phyloP scores from a whole-genome alignment of 1,284 basidiomycete species.

The Ceratobasidium sp. region DNA sequence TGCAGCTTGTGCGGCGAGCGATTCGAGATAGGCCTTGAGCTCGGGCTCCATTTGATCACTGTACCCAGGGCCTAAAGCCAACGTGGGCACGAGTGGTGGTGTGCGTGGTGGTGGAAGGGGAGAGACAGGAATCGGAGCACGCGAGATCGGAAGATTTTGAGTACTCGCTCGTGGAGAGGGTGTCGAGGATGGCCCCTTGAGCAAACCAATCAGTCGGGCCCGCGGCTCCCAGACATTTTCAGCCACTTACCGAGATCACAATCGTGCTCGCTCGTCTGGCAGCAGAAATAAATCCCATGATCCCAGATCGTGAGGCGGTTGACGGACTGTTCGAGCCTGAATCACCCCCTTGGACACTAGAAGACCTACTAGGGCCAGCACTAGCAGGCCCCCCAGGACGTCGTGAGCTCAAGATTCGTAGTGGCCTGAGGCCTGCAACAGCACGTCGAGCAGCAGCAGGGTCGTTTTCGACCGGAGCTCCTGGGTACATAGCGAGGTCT shows the following conservation, averaged over 20 bases:
- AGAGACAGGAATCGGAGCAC: conserved; percentile 23
- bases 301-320: neutral
- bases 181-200: conserved; percentile 4
- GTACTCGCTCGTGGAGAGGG: neutral
- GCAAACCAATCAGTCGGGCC: neutral
- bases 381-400: conserved; percentile 31
- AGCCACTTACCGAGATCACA: conserved; percentile 12
- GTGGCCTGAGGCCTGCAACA: conserved; percentile 27
- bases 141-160: neutral
- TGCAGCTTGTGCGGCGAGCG: conserved; percentile 12
- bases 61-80: conserved; percentile 4
- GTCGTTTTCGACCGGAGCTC: neutral
- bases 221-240: neutral
- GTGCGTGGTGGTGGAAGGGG: conserved; percentile 35
- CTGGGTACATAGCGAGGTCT: conserved; percentile 37
- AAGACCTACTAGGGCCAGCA: conserved; percentile 27
- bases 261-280: conserved; percentile 21
- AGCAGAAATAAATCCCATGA: conserved; percentile 20
- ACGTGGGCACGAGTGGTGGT: conserved; percentile 21
- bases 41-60: conserved; percentile 18
- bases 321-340: neutral
- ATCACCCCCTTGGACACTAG: neutral
- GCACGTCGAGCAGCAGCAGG: conserved; percentile 15
- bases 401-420: conserved; percentile 28
- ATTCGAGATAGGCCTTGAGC: conserved; percentile 24